Evolutionary conservation across 2,329 filamentous ascomycete species (phyloP).

Genomic region (Pyricularia sp.): DNA sequence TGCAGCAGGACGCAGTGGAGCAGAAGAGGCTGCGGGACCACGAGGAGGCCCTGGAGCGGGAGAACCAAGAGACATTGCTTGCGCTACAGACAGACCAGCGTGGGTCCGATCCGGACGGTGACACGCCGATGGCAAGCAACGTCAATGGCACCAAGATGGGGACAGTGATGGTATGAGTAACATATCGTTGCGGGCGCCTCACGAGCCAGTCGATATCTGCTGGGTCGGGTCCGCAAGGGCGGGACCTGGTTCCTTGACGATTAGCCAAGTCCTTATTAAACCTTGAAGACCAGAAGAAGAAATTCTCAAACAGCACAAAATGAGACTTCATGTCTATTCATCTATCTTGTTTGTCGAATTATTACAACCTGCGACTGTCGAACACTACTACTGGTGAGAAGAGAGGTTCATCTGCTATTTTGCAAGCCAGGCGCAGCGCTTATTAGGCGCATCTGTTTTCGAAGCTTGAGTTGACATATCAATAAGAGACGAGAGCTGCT

Average conservation of each 20-base stretch:
- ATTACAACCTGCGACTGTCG: too few relatives aligned
- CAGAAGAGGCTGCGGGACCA: conserved; percentile 14
- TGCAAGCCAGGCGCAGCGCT: too few relatives aligned
- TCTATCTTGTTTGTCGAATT: too few relatives aligned
- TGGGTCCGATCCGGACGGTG: neutral
- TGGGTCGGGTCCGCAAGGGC: neutral
- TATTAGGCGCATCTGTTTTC: too few relatives aligned
- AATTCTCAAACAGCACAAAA: neutral
- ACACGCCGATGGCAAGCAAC: conserved; percentile 1
- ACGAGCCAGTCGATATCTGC: neutral
- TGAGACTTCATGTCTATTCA: too few relatives aligned
- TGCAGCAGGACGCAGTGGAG: conserved; percentile 35
- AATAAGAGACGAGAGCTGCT: neutral
- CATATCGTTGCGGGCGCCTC: neutral
- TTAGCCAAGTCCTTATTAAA: neutral
- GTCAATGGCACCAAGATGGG: neutral
- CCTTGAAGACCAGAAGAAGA: neutral
- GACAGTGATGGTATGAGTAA: neutral
- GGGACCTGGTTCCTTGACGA: neutral
- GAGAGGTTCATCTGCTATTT: too few relatives aligned
- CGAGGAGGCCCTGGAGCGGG: conserved; percentile 24
- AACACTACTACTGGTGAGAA: too few relatives aligned
- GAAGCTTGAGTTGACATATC: too few relatives aligned
- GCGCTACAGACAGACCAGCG: conserved; percentile 7
- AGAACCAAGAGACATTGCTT: conserved; percentile 28